phyloP scores from a whole-genome alignment of 768 basidiomycete species.

The Panaeolus cyanescens region DNA sequence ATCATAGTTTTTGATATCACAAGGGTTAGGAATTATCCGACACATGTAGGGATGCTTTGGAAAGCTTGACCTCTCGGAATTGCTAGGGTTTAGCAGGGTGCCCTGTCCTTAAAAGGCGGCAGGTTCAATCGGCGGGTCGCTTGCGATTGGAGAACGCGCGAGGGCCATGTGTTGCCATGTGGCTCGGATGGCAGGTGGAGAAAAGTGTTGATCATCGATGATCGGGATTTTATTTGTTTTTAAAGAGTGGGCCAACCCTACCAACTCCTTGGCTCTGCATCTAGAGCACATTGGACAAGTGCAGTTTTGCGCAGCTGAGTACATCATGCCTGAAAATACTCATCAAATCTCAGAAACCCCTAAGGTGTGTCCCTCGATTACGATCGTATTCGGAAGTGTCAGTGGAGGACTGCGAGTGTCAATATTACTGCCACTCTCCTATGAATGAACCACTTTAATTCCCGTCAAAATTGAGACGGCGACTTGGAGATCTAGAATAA shows the following conservation, averaged over 20 bases:
- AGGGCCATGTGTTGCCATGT: constrained; percentile 1
- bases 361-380: not conserved
- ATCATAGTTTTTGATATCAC: constrained; percentile 1
- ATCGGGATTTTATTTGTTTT: not conserved
- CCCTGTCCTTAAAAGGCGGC: not conserved
- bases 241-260: not conserved
- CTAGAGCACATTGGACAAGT: not conserved
- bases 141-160: not conserved
- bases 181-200: constrained; percentile 3
- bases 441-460: constrained; percentile 3
- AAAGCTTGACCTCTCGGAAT: not conserved
- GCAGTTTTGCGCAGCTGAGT: not conserved
- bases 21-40: not conserved
- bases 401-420: not conserved
- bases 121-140: not conserved
- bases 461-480: not conserved
- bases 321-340: not conserved
- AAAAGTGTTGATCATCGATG: constrained; percentile 1
- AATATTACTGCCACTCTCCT: not conserved
- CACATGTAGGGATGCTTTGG: not conserved
- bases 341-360: not conserved
- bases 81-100: not conserved
- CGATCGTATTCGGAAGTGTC: not conserved
- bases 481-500: not conserved
- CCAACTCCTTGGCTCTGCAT: not conserved